Conservation (phyloP, 2,329 filamentous ascomycete species). For the Talaromyces sp. region DNA sequence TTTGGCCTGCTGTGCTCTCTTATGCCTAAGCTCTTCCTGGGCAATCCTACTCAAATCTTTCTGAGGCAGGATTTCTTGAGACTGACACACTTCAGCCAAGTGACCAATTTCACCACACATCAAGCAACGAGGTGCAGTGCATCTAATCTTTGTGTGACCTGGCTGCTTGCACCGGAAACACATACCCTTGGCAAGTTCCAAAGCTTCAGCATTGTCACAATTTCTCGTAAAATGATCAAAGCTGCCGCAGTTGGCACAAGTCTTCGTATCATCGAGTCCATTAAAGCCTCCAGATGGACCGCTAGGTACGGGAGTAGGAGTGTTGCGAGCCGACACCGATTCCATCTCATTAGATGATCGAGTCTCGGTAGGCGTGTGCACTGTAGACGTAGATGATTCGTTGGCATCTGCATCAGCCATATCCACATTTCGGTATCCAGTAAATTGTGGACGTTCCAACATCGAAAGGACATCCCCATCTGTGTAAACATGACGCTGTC, state of each 20-base stretch:
- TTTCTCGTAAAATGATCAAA: constrained; percentile 43
- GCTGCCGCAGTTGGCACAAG: constrained; percentile 47
- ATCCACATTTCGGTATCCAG: constrained; percentile 42
- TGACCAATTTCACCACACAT: constrained; percentile 47
- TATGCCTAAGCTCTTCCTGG: constrained; percentile 37
- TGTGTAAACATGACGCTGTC: constrained; percentile 70
- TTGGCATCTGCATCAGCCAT: constrained; percentile 36
- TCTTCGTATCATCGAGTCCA: constrained; percentile 42
- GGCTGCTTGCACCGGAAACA: constrained; percentile 43
- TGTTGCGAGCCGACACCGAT: constrained; percentile 26
- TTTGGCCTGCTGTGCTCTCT: constrained; percentile 32
- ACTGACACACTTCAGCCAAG: constrained; percentile 32
- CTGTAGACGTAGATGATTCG: constrained; percentile 20
- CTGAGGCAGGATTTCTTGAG: constrained; percentile 34
- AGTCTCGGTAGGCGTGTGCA: constrained; percentile 31
- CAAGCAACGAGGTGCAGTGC: constrained; percentile 41
- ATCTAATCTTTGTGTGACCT: constrained; percentile 39
- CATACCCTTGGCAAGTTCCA: constrained; percentile 34
- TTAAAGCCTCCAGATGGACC: constrained; percentile 44
- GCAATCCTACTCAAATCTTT: constrained; percentile 35
- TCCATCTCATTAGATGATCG: constrained; percentile 27
- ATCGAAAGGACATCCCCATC: constrained; percentile 59
- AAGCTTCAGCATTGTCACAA: constrained; percentile 46
- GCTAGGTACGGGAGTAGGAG: constrained; percentile 28
- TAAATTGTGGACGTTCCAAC: constrained; percentile 53